A percentile compares a stretch with the other conserved stretches of the same genome.
Evolutionary conservation across 2,329 filamentous ascomycete species (phyloP).

Genomic region (Dothistroma septosporum): DNA sequence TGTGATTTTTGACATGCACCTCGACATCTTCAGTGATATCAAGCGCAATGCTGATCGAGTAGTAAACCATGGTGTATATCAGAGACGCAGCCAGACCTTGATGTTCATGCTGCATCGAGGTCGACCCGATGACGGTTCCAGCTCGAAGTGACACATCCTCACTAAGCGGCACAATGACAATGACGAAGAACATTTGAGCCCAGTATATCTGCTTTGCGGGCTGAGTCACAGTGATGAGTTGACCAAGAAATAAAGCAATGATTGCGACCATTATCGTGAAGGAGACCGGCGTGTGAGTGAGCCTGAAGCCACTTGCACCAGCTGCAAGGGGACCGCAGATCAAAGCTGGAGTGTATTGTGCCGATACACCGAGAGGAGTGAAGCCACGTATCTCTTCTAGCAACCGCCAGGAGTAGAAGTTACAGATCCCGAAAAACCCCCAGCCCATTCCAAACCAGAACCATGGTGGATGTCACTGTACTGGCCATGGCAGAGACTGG

Average conservation of each 20-base stretch:
- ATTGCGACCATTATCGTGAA: slow-evolving; percentile 39
- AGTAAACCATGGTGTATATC: slow-evolving; percentile 63
- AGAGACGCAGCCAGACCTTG: slow-evolving; percentile 53
- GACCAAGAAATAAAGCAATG: slow-evolving; percentile 34
- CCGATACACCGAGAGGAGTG: slow-evolving; percentile 33
- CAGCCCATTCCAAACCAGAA: slow-evolving; percentile 30
- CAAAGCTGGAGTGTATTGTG: slow-evolving; percentile 34
- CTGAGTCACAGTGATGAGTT: slow-evolving; percentile 31
- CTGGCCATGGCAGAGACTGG: slow-evolving; percentile 27
- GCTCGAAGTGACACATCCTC: slow-evolving; percentile 65
- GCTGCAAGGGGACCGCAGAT: slow-evolving; percentile 37
- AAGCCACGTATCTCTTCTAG: slow-evolving; percentile 32
- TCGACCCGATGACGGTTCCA: slow-evolving; percentile 57
- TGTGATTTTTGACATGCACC: slow-evolving; percentile 39
- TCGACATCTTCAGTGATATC: slow-evolving; percentile 64
- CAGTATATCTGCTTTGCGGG: slow-evolving; percentile 37
- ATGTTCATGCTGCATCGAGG: slow-evolving; percentile 44
- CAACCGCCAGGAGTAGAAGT: slow-evolving; percentile 33
- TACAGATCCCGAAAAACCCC: slow-evolving; percentile 36
- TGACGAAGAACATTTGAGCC: slow-evolving; percentile 37
- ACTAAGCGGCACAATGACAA: slow-evolving; percentile 26
- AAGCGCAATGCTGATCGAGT: slow-evolving; percentile 61
- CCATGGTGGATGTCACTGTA: slow-evolving; percentile 28
- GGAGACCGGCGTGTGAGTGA: slow-evolving; percentile 37
- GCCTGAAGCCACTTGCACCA: slow-evolving; percentile 36